phyloP scores from a whole-genome alignment of 2,329 filamentous ascomycete species.

The Colletotrichum spaethianum region DNA sequence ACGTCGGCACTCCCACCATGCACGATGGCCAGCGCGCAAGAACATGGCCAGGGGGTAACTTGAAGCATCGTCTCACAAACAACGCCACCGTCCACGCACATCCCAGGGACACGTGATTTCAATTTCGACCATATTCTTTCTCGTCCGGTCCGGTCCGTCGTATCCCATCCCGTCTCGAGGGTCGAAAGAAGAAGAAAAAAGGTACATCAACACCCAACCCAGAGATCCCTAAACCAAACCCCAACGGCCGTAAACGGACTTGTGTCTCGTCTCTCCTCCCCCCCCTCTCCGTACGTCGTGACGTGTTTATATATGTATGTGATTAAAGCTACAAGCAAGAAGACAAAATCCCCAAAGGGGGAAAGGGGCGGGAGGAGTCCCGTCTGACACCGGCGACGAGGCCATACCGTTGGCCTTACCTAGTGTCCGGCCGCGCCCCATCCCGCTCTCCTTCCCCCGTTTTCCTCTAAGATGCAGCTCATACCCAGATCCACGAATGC shows the following conservation, averaged over 20 bases:
- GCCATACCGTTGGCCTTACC: background rate
- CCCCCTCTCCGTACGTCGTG: background rate
- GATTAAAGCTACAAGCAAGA: slow-evolving; percentile 13
- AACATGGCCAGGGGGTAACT: too few relatives aligned
- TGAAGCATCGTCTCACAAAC: background rate
- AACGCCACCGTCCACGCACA: background rate
- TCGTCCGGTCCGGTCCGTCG: background rate
- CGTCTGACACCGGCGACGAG: background rate
- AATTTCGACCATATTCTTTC: background rate
- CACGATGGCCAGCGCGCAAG: background rate
- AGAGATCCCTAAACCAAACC: background rate
- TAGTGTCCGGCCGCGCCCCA: background rate
- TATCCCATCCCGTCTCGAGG: background rate
- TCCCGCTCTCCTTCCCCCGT: background rate
- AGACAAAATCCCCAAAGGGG: background rate
- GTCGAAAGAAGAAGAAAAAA: background rate
- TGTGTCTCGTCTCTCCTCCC: too few relatives aligned
- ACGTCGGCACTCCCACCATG: background rate
- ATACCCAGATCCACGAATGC: slow-evolving; percentile 3
- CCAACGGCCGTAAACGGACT: background rate
- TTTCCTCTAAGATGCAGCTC: slow-evolving; percentile 1
- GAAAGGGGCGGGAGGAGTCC: background rate
- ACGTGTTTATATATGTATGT: background rate
- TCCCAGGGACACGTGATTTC: background rate
- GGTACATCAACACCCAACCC: background rate